Evolutionary conservation across 805 yeast species (phyloP), one percentile per base, ranked within the genome.

Genomic region (Hanseniaspora occidentalis): DNA sequence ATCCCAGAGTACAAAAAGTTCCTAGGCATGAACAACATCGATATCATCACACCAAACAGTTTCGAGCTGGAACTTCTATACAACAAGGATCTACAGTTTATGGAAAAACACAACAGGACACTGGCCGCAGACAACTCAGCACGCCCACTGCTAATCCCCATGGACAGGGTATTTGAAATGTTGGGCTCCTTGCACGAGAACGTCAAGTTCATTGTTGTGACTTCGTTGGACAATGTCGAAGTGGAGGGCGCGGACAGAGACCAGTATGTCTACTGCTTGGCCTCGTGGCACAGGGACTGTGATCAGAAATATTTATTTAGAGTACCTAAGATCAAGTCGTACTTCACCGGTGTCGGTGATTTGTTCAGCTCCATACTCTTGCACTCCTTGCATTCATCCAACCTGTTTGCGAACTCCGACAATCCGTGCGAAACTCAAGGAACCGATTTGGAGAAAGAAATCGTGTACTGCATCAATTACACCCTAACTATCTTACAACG

Each of bases 341-440:
- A 89, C 56, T 89, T 88, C 61, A 84, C 96, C 0, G 97, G 97
- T 1, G 95, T 92, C 0, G 97, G 97, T 6, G 97, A 88, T 52
- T 60, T 88, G 33, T 88, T 89, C 50, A 79, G 95, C 0, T 89
- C 95, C 0, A 57, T 88, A 31, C 57, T 86, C 24, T 50, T 84
- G 5, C 94, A 81, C 56, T 70, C 83, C 48, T 62, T 78, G 22
- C 64, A 58, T 48, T 56, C 55, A 31, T 47, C 48, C n/a, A 35
- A 37, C 3, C 20, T 31, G 21, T 36, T 43, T 34, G 31, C 27
- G 23, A 36, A 16, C 23, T 36, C 25, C n/a, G 37, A 38, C 18
- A 48, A 3, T 36, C n/a, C n/a, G n/a, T n/a, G n/a, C n/a, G n/a
- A n/a, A n/a, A n/a, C 39, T 3, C 43, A 45, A 14, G 41, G 44